Percentiles rank a stretch among this genome's conserved stretches.
These are phyloP conservation scores for Eleusine coracana DNA, from an alignment of 176 grass and related monocot genomes.

Conservation along the genomic window DNA sequence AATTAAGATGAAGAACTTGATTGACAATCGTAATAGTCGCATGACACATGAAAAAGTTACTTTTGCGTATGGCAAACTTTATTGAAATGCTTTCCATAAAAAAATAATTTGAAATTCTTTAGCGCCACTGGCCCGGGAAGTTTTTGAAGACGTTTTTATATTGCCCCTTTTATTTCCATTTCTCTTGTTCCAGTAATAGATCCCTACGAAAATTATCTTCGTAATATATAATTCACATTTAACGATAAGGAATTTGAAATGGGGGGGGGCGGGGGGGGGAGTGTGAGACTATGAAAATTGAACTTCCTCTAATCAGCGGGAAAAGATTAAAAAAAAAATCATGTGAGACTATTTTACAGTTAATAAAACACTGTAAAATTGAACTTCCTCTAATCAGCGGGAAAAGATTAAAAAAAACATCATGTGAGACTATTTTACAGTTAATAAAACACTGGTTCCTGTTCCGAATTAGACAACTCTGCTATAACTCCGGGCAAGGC, in stretches of 20 bases:
- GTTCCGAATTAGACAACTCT: background rate
- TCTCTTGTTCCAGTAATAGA: too few species aligned
- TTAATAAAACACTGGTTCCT: background rate
- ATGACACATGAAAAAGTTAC: background rate
- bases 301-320: background rate
- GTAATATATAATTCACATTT: too few species aligned
- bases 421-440: background rate
- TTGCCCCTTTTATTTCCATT: too few species aligned
- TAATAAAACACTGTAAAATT: background rate
- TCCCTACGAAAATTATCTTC: too few species aligned
- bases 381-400: background rate
- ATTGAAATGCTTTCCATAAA: too few species aligned
- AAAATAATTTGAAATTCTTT: too few species aligned
- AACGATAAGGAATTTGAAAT: too few species aligned
- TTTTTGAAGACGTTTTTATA: too few species aligned
- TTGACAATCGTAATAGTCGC: background rate
- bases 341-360: background rate
- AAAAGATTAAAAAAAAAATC: background rate
- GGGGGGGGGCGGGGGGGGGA: too few species aligned
- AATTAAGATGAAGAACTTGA: background rate
- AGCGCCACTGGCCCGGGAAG: too few species aligned
- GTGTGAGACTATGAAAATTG: background rate
- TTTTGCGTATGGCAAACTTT: background rate
- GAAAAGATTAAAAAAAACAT: background rate
- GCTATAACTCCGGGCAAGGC: slow-evolving; percentile 39